Percentiles rank a stretch among this genome's conserved stretches.
These are phyloP conservation scores for Cymbidium sinense DNA, from an alignment of 106 monocot genomes.

Conservation along the genomic window DNA sequence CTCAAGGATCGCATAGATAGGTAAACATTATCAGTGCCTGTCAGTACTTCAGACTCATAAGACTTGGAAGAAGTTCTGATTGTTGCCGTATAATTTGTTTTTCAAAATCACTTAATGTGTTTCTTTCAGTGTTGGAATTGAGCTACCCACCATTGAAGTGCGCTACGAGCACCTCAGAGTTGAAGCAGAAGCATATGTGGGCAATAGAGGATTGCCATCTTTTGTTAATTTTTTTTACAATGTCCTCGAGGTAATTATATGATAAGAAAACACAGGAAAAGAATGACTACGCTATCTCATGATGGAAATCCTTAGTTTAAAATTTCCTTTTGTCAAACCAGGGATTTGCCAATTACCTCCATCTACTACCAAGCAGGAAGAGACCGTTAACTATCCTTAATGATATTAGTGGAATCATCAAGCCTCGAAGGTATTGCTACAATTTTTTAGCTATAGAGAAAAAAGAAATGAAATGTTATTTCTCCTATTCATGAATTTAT, in stretches of 20 bases:
- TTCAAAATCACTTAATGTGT: neutral
- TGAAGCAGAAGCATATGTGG: slow-evolving; percentile 32
- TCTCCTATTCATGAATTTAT: neutral
- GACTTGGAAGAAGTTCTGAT: too few species aligned
- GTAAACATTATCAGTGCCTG: slow-evolving; percentile 12
- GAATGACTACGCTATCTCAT: neutral
- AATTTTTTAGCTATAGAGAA: neutral
- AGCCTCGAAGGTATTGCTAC: slow-evolving; percentile 17
- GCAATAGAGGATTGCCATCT: slow-evolving; percentile 47
- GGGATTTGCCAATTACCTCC: slow-evolving; percentile 14
- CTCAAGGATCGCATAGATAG: slow-evolving; percentile 60
- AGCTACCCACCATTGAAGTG: slow-evolving; percentile 57
- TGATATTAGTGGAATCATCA: slow-evolving; percentile 29
- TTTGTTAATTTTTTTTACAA: slow-evolving; percentile 37
- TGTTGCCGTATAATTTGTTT: too few species aligned
- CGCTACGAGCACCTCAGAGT: slow-evolving; percentile 43
- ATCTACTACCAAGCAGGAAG: slow-evolving; percentile 17
- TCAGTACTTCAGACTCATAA: too few species aligned
- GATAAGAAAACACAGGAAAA: neutral
- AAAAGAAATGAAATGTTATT: too few species aligned
- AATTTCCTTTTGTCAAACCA: neutral
- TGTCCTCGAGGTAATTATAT: slow-evolving; percentile 30
- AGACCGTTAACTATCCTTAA: slow-evolving; percentile 10
- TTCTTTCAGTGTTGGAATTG: slow-evolving; percentile 50
- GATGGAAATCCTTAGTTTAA: neutral